Evolutionary conservation across 495 filamentous ascomycete genomes (phyloP), one percentile per base, ranked within the genome.

Genomic region (Acidomyces sp.): DNA sequence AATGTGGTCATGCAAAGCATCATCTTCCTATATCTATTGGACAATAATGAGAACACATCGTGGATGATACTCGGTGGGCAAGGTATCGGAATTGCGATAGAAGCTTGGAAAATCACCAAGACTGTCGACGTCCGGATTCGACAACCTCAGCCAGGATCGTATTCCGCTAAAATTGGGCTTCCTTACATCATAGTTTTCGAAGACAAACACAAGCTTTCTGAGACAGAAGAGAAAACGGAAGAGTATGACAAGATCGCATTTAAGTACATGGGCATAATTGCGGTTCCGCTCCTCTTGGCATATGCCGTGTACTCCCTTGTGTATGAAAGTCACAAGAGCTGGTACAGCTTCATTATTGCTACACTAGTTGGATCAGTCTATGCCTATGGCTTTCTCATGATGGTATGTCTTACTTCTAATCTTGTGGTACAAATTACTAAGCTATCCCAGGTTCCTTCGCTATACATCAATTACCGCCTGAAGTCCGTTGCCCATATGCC

Each of bases 41-140:
- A 97, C 63, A 96, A 97, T 61, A 93, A 82, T 45, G 84, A 93
- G 13, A 87, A 88, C 55, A 97, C 90, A 4, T 90, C 82, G 33
- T 97, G 90, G 88, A 95, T 96, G 88, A 96, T 97, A 53, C 70
- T 97, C 16, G 79, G 85, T 27, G 80, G 83, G 11, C 90, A 97
- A 62, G 90, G 84, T 15, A 76, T 90, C 38, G 88, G 90, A 26
- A 97, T 97, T 48, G 55, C 93, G 6, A 77, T 97, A 39, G 90
- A 97, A 64, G 77, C 90, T 13, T 97, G 90, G 90, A 97, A 97
- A 57, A 75, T 97, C 56, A 97, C 90, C n/a, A 95, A 93, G 39
- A 76, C 85, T 0, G 92, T 97, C 43, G 75, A 97, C 49, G 84
- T 97, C 38, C 79, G 86, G 47, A 48, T 96, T 43, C 77, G 85